A percentile compares a stretch with the other conserved stretches of the same genome.
Evolutionary conservation across 176 grass and related monocot genomes (phyloP).

Genomic region (Alopecurus myosuroides): DNA sequence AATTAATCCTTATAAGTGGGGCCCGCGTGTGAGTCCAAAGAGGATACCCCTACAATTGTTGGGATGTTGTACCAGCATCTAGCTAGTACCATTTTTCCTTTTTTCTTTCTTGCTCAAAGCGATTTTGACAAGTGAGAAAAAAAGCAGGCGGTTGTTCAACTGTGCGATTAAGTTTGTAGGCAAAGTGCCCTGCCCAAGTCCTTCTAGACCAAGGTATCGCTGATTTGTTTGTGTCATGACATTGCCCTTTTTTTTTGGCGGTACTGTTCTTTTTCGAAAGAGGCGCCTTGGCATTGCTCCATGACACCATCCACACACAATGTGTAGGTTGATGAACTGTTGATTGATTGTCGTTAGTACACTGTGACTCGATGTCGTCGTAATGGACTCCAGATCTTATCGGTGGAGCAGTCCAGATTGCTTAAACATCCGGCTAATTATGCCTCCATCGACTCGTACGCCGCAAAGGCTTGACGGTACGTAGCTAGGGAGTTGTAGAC

Average conservation of each 20-base stretch:
- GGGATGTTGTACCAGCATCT: too few relatives aligned
- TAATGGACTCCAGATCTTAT: neutral
- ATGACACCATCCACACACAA: neutral
- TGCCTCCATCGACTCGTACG: neutral
- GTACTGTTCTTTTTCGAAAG: neutral
- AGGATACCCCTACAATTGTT: too few relatives aligned
- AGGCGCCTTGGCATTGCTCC: neutral
- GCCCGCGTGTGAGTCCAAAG: too few relatives aligned
- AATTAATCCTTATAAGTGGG: too few relatives aligned
- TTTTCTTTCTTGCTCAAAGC: too few relatives aligned
- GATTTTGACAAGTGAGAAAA: too few relatives aligned
- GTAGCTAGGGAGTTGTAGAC: conserved; percentile 23
- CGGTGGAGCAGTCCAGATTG: conserved; percentile 19
- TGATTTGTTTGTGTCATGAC: neutral
- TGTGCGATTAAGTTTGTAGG: conserved; percentile 5
- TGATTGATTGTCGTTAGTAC: neutral
- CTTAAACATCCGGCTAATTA: conserved; percentile 3
- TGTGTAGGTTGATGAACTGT: too few relatives aligned
- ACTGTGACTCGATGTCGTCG: neutral
- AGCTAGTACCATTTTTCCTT: too few relatives aligned
- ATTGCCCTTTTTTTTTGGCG: neutral
- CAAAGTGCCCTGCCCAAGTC: neutral
- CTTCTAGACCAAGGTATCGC: neutral
- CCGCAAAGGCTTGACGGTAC: neutral
- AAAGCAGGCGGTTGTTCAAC: too few relatives aligned